Evolutionary conservation across 495 filamentous ascomycete species (phyloP).

Genomic region (Daldinia bambusicola): DNA sequence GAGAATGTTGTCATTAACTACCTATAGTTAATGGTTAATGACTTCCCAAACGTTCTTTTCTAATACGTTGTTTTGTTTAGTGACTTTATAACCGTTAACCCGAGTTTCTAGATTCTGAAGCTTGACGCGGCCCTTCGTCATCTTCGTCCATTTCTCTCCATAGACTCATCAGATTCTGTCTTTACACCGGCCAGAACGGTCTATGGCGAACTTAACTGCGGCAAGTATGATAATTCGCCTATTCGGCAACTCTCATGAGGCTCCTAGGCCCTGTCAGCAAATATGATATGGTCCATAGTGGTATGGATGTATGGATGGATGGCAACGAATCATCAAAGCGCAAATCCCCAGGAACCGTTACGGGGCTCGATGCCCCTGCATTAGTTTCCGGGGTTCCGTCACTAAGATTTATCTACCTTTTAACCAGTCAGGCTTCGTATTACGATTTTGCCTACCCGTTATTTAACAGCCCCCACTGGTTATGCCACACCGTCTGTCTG

Average conservation of each 20-base stretch:
- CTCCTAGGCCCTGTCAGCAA: background rate
- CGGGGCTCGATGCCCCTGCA: constrained; percentile 35
- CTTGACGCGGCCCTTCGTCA: background rate
- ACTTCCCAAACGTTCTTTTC: background rate
- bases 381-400: constrained; percentile 34
- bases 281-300: constrained; percentile 5
- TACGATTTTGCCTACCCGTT: constrained; percentile 21
- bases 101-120: background rate
- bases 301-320: no score
- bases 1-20: background rate
- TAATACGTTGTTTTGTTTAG: background rate
- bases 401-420: constrained; percentile 20
- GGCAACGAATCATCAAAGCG: constrained; percentile 14
- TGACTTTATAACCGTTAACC: constrained; percentile 1
- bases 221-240: constrained; percentile 2
- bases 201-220: background rate
- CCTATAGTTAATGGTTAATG: no score
- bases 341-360: constrained; percentile 34
- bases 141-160: constrained; percentile 6
- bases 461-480: constrained; percentile 29
- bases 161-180: background rate
- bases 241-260: constrained; percentile 19
- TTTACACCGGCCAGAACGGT: background rate
- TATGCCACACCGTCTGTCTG: constrained; percentile 41
- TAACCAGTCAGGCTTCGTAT: constrained; percentile 22